Percentiles rank a stretch among this genome's conserved stretches.
Conservation (phyloP, 805 yeast genomes). For the Wickerhamiella alocasiicola region DNA sequence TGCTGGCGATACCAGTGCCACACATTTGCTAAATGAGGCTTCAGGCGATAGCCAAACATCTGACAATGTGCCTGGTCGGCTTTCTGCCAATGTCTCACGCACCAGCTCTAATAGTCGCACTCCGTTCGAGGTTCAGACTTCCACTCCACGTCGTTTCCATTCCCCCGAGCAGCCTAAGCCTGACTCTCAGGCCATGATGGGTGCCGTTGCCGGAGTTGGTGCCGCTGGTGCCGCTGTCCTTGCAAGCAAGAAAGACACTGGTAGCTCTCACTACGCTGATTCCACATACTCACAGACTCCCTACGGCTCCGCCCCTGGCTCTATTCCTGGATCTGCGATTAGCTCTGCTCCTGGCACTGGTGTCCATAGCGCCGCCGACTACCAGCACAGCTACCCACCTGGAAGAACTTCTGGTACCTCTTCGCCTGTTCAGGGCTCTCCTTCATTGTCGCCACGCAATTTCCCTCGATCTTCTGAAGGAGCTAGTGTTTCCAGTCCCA, state of each 20-base stretch:
- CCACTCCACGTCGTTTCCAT: conserved; percentile 5
- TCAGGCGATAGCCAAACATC: not conserved
- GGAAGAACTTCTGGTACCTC: not conserved
- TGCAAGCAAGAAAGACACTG: no score
- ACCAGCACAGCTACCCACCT: no score
- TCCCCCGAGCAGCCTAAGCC: conserved; percentile 6
- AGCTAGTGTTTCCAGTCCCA: no score
- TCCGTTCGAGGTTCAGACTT: conserved; percentile 7
- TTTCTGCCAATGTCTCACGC: not conserved
- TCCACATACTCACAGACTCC: no score
- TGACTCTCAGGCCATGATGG: not conserved
- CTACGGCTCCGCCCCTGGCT: no score
- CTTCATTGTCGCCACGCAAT: not conserved
- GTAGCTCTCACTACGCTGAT: no score
- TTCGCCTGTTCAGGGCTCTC: not conserved
- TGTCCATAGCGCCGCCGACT: no score
- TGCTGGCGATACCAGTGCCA: not conserved
- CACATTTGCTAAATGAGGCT: not conserved
- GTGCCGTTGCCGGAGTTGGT: conserved; percentile 9
- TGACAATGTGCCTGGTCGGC: no score
- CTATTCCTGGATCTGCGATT: no score
- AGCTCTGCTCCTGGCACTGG: no score
- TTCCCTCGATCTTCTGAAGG: not conserved
- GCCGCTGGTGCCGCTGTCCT: conserved; percentile 14
- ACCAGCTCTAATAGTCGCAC: no score